These are phyloP conservation scores for Ramaria rubella DNA, from an alignment of 768 basidiomycete genomes.

Conservation along the genomic window DNA sequence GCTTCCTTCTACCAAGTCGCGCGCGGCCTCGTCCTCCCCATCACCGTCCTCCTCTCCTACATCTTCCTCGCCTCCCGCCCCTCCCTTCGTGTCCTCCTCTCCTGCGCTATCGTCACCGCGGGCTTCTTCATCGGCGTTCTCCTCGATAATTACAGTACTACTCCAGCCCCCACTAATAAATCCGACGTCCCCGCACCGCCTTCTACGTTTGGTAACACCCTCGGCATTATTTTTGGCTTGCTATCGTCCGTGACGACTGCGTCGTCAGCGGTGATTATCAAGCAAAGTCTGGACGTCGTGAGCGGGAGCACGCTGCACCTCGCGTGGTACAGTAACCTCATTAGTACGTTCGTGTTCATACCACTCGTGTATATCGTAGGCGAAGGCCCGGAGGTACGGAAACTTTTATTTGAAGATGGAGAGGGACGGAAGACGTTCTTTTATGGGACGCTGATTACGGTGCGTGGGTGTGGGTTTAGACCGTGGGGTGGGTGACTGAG, in stretches of 20 bases:
- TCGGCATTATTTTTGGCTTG: constrained; percentile 75
- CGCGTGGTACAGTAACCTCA: constrained; percentile 87
- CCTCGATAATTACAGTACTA: constrained; percentile 46
- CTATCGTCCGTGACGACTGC: constrained; percentile 83
- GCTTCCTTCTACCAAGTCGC: constrained; percentile 96
- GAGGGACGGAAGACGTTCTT: constrained; percentile 58
- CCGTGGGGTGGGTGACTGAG: neutral
- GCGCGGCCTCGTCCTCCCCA: constrained; percentile 86
- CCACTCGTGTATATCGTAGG: constrained; percentile 72
- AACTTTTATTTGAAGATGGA: constrained; percentile 50
- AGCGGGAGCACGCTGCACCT: constrained; percentile 78
- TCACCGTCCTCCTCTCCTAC: constrained; percentile 86
- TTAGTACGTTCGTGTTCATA: constrained; percentile 64
- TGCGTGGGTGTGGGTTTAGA: constrained; percentile 32
- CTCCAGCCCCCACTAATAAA: constrained; percentile 20
- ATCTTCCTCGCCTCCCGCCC: constrained; percentile 71
- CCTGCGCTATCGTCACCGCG: constrained; percentile 75
- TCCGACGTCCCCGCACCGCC: constrained; percentile 11
- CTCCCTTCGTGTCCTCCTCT: constrained; percentile 62
- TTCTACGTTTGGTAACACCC: neutral
- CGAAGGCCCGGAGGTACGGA: constrained; percentile 58
- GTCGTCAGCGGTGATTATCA: constrained; percentile 90
- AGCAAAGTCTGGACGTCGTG: constrained; percentile 72
- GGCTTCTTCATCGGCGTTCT: constrained; percentile 93
- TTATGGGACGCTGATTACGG: constrained; percentile 74